Conservation (phyloP, 2,329 filamentous ascomycete genomes). For the Pseudonectria foliicola region DNA sequence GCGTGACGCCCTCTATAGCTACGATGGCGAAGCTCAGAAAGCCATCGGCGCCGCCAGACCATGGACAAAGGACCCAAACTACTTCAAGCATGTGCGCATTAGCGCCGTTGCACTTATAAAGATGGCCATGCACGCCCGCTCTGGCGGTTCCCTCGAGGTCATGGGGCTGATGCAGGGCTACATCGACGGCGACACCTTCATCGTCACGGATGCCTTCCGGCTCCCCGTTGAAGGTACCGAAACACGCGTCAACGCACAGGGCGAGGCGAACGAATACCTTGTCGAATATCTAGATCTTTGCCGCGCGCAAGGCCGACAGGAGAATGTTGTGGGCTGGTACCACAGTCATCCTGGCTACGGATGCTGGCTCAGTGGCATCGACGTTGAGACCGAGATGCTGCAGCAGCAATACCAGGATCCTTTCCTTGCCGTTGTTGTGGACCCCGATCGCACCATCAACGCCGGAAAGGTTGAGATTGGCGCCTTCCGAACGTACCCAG, state of each 20-base stretch:
- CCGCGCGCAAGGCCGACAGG: constrained; percentile 67
- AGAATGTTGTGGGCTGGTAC: constrained; percentile 97
- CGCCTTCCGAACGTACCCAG: constrained; percentile 86
- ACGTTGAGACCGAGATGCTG: constrained; percentile 78
- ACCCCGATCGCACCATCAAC: constrained; percentile 90
- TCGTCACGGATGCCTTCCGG: constrained; percentile 90
- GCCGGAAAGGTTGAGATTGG: constrained; percentile 96
- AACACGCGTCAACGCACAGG: constrained; percentile 91
- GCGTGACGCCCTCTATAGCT: constrained; percentile 87
- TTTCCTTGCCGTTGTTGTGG: constrained; percentile 92
- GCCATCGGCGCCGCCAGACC: constrained; percentile 57
- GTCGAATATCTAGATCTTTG: constrained; percentile 73
- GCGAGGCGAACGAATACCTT: constrained; percentile 96
- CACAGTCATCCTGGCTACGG: constrained; percentile 96
- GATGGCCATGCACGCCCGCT: constrained; percentile 99
- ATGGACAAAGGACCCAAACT: constrained; percentile 71
- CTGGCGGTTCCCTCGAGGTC: constrained; percentile 83
- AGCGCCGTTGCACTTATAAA: constrained; percentile 91
- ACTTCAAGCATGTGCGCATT: constrained; percentile 92
- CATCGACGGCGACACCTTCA: constrained; percentile 73
- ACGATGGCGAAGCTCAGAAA: constrained; percentile 63
- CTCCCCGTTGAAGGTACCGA: constrained; percentile 97
- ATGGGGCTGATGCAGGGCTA: constrained; percentile 99
- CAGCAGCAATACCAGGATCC: constrained; percentile 85
- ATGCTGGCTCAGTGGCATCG: constrained; percentile 95